phyloP scores from a whole-genome alignment of 169 alveolate genomes.

The Cryptosporidium felis region DNA sequence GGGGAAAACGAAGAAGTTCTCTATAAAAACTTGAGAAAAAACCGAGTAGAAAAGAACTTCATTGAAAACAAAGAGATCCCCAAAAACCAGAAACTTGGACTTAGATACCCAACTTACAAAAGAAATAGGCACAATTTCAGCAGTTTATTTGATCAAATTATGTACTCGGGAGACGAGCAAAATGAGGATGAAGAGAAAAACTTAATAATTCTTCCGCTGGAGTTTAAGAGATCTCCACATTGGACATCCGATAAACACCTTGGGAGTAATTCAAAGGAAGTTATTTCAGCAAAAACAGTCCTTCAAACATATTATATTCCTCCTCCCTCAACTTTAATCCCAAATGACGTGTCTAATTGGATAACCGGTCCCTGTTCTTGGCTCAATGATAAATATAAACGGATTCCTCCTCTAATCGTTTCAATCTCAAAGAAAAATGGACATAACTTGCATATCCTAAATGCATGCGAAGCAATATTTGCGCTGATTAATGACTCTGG shows the following conservation, averaged over 20 bases:
- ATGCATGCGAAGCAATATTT: conserved; percentile 62
- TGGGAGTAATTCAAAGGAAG: conserved; percentile 35
- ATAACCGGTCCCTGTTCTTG: conserved; percentile 67
- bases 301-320: conserved; percentile 51
- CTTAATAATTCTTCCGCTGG: conserved; percentile 13
- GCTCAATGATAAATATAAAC: conserved; percentile 34
- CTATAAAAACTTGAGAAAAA: not conserved
- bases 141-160: conserved; percentile 40
- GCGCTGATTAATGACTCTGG: conserved; percentile 61
- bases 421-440: conserved; percentile 36
- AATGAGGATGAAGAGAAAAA: not conserved
- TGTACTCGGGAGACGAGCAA: not conserved
- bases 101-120: conserved; percentile 25
- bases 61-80: not conserved
- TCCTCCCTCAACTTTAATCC: conserved; percentile 52
- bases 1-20: not conserved
- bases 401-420: conserved; percentile 17
- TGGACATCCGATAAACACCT: conserved; percentile 56
- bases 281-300: not conserved
- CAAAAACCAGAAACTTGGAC: not conserved
- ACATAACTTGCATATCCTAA: conserved; percentile 28
- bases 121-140: conserved; percentile 46
- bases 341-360: conserved; percentile 69
- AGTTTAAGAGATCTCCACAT: conserved; percentile 43
- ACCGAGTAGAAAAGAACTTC: not conserved